phyloP scores from a whole-genome alignment of 129 eudicot genomes.

The Oenanthe sinensis region DNA sequence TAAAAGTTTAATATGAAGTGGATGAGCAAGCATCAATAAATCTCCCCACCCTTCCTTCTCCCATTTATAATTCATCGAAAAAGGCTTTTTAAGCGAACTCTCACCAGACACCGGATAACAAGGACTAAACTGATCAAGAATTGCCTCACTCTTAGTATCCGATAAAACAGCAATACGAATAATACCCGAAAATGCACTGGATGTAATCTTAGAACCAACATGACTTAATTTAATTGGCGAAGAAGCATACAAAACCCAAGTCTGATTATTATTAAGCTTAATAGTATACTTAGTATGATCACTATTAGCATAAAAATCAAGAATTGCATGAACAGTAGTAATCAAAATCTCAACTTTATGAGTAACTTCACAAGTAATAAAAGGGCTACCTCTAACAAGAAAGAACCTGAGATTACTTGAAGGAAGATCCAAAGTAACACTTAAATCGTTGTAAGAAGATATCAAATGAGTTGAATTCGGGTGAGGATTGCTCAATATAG shows the following conservation, averaged over 20 bases:
- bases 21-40: slow-evolving; percentile 74
- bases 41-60: slow-evolving; percentile 70
- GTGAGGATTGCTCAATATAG: slow-evolving; percentile 24
- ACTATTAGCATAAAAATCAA: slow-evolving; percentile 35
- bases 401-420: slow-evolving; percentile 52
- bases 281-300: slow-evolving; percentile 40
- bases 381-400: slow-evolving; percentile 89
- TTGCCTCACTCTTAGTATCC: slow-evolving; percentile 23
- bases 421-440: slow-evolving; percentile 68
- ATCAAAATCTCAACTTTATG: slow-evolving; percentile 25
- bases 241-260: slow-evolving; percentile 69
- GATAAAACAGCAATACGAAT: slow-evolving; percentile 59
- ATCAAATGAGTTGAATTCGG: slow-evolving; percentile 47
- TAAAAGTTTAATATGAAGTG: slow-evolving; percentile 62
- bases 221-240: slow-evolving; percentile 38
- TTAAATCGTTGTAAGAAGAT: slow-evolving; percentile 56
- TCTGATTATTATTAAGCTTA: slow-evolving; percentile 60
- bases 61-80: slow-evolving; percentile 65
- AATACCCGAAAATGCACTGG: slow-evolving; percentile 48
- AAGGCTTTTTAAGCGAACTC: slow-evolving; percentile 42
- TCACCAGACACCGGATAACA: slow-evolving; percentile 74
- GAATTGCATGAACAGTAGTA: slow-evolving; percentile 68
- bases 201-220: slow-evolving; percentile 34
- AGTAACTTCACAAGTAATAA: slow-evolving; percentile 40
- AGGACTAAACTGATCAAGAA: slow-evolving; percentile 68